Conservation (phyloP, 2,329 filamentous ascomycete genomes). For the Neopestalotiopsis rosae region DNA sequence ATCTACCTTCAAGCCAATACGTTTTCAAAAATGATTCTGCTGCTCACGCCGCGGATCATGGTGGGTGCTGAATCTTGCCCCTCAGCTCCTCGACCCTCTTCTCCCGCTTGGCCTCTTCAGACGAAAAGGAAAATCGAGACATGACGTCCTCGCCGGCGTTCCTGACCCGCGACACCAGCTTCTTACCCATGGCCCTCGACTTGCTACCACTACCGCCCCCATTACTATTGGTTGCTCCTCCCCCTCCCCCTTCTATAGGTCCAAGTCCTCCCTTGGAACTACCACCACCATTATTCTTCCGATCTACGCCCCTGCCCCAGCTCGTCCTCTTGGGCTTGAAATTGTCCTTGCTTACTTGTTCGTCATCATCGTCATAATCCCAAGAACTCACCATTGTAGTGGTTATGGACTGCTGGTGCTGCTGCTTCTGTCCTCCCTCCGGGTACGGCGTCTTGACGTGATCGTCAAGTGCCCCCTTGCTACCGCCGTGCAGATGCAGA, state of each 20-base stretch:
- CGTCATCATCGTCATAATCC: conserved; percentile 26
- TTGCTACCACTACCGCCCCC: neutral
- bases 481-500: conserved; percentile 8
- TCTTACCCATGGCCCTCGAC: conserved; percentile 14
- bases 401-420: neutral
- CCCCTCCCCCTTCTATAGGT: no score
- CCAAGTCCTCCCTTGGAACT: no score
- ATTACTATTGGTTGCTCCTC: neutral
- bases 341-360: conserved; percentile 4
- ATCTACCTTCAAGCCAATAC: neutral
- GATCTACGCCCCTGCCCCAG: neutral
- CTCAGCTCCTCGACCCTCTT: conserved; percentile 34
- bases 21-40: neutral
- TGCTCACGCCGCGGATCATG: neutral
- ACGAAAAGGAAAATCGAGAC: conserved; percentile 11
- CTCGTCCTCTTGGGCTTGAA: conserved; percentile 3
- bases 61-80: conserved; percentile 37
- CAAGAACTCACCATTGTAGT: conserved; percentile 22
- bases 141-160: conserved; percentile 15
- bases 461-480: conserved; percentile 10
- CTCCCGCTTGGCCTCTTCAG: conserved; percentile 19
- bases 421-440: neutral
- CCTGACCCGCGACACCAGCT: conserved; percentile 17
- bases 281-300: neutral
- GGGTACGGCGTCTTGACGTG: conserved; percentile 25